Conservation (phyloP, 148 eudicot genomes). For the Vaccinium darrowii region DNA sequence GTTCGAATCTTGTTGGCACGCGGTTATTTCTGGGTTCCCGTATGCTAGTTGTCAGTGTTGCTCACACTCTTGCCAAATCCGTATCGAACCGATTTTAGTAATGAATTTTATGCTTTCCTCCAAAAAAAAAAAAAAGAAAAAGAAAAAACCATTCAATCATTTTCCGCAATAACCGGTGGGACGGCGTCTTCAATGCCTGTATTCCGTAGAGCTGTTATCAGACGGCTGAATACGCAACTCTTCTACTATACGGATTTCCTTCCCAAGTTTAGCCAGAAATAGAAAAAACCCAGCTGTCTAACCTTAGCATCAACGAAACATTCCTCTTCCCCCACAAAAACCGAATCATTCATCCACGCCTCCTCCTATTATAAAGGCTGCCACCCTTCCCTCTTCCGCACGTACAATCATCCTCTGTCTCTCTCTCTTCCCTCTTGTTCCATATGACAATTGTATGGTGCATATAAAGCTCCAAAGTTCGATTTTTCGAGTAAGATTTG, state of each 20-base stretch:
- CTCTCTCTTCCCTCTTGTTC: neutral
- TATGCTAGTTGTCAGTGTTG: too few species aligned
- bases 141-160: neutral
- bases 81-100: too few species aligned
- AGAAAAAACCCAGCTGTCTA: neutral
- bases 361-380: neutral
- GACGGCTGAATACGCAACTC: too few species aligned
- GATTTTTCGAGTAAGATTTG: too few species aligned
- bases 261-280: neutral
- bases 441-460: too few species aligned
- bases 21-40: too few species aligned
- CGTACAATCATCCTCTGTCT: neutral
- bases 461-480: too few species aligned
- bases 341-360: neutral
- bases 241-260: neutral
- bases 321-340: neutral
- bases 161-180: neutral
- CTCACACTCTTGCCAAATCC: too few species aligned
- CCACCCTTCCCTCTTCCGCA: neutral
- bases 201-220: neutral
- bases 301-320: slow-evolving; percentile 1
- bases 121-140: too few species aligned
- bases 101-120: too few species aligned
- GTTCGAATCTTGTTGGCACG: too few species aligned
- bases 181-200: neutral